A percentile compares a stretch with the other conserved stretches of the same genome.
Conservation (phyloP, 2,329 filamentous ascomycete genomes). For the Nemania serpens region DNA sequence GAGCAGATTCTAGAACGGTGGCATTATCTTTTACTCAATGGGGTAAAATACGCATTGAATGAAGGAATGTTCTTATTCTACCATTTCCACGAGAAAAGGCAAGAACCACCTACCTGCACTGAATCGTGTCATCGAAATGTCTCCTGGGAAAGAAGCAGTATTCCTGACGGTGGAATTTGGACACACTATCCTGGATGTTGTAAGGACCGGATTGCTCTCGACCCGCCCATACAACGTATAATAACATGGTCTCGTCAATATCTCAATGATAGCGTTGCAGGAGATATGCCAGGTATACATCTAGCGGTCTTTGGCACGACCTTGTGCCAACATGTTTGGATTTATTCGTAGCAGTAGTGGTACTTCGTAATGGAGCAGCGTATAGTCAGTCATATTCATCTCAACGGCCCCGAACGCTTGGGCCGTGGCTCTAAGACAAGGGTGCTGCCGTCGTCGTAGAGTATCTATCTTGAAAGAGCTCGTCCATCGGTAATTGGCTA, state of each 20-base stretch:
- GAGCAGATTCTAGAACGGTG: too few species aligned
- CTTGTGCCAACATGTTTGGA: neutral
- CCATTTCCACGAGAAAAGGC: neutral
- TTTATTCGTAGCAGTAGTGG: neutral
- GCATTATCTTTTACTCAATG: neutral
- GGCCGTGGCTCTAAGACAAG: conserved; percentile 2
- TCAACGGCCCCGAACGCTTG: neutral
- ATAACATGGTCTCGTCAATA: too few species aligned
- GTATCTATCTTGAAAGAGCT: neutral
- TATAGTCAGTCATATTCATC: neutral
- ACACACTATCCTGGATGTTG: neutral
- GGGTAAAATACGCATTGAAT: neutral
- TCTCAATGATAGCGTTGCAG: neutral
- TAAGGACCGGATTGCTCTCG: neutral
- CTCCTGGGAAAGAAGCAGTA: neutral
- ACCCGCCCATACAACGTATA: neutral
- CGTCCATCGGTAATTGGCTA: neutral
- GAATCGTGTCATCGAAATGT: neutral
- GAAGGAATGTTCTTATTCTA: neutral
- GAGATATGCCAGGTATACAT: neutral
- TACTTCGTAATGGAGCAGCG: neutral
- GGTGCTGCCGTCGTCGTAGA: neutral
- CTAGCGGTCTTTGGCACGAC: neutral
- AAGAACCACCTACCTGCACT: neutral
- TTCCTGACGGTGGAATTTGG: neutral